A percentile compares a stretch with the other conserved stretches of the same genome.
These are phyloP conservation scores for Deinandra increscens DNA, from an alignment of 129 eudicot genomes.

Conservation along the genomic window DNA sequence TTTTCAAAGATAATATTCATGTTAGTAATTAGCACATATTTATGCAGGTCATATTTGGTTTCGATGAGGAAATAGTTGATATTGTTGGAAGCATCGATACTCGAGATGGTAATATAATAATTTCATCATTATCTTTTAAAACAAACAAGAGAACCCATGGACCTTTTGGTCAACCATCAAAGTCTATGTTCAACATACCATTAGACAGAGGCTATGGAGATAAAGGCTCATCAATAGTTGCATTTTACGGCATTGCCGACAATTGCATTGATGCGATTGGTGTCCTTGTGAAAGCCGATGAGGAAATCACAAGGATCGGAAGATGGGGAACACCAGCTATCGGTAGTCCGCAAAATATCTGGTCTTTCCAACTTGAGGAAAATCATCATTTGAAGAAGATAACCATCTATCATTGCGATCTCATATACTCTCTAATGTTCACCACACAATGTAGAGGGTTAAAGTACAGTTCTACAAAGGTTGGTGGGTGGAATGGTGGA, in stretches of 20 bases:
- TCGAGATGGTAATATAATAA: not conserved
- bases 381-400: conserved; percentile 24
- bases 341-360: not conserved
- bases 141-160: conserved; percentile 2
- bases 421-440: conserved; percentile 22
- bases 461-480: not conserved
- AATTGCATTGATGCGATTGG: not conserved
- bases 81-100: not conserved
- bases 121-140: not conserved
- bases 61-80: not conserved
- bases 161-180: not conserved
- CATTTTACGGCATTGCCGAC: not conserved
- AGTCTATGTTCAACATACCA: not conserved
- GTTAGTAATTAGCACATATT: not conserved
- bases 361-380: not conserved
- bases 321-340: not conserved
- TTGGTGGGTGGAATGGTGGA: conserved; percentile 16
- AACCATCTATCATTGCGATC: conserved; percentile 11
- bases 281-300: not conserved
- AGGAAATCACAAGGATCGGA: not conserved
- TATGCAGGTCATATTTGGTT: not conserved
- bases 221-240: not conserved
- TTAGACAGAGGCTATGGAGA: not conserved
- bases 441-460: conserved; percentile 1
- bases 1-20: not conserved